A percentile compares a stretch with the other conserved stretches of the same genome.
Evolutionary conservation across 2,329 filamentous ascomycete species (phyloP).

Genomic region (Exophiala sideris): DNA sequence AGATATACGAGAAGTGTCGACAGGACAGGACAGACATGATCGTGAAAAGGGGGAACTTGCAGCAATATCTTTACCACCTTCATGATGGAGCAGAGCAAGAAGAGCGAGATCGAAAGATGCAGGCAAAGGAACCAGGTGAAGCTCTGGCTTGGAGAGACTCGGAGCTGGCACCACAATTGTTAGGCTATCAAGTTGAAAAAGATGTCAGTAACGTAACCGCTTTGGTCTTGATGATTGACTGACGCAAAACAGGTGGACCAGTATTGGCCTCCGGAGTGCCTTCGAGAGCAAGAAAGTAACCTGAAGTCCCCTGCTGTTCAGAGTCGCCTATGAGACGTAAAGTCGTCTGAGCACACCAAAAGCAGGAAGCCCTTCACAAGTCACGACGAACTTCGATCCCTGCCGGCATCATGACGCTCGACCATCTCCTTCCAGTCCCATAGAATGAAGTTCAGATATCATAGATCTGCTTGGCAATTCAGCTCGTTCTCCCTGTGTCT

Average conservation of each 20-base stretch:
- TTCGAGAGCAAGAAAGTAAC: not conserved
- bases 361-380: too few species aligned
- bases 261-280: conserved; percentile 9
- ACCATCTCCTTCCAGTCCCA: not conserved
- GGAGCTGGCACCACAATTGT: conserved; percentile 36
- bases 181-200: conserved; percentile 41
- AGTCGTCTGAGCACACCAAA: not conserved
- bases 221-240: not conserved
- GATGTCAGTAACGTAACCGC: conserved; percentile 32
- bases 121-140: conserved; percentile 32
- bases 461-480: not conserved
- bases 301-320: not conserved
- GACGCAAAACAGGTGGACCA: conserved; percentile 6
- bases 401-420: not conserved
- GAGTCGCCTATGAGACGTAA: conserved; percentile 1
- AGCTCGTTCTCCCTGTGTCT: not conserved
- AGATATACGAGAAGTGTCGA: conserved; percentile 55
- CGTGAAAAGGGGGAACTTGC: conserved; percentile 57
- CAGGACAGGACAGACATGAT: conserved; percentile 58
- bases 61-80: conserved; percentile 62
- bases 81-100: conserved; percentile 57
- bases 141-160: conserved; percentile 45
- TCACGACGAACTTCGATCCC: too few species aligned
- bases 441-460: not conserved
- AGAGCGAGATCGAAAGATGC: conserved; percentile 49